A percentile compares a stretch with the other conserved stretches of the same genome.
Evolutionary conservation across 768 basidiomycete species (phyloP).

Genomic region (Mycena vulgaris): DNA sequence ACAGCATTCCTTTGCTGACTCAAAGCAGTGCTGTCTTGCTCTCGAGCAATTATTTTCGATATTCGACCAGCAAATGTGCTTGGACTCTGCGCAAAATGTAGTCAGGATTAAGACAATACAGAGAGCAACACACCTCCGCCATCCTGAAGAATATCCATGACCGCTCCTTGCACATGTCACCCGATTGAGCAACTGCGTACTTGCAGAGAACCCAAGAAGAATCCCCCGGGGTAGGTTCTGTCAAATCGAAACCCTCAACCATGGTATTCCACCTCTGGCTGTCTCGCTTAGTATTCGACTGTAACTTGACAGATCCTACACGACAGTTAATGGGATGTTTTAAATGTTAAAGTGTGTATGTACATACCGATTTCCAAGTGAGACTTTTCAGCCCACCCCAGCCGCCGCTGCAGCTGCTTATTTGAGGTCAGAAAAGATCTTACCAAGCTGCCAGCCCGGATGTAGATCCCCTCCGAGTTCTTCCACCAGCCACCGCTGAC

Average conservation of each 20-base stretch:
- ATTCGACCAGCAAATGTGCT: no score
- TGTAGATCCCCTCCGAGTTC: neutral
- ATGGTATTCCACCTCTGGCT: neutral
- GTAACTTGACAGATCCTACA: neutral
- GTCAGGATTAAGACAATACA: no score
- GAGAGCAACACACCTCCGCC: neutral
- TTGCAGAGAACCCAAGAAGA: slow-evolving; percentile 2
- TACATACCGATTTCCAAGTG: neutral
- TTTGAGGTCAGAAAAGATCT: slow-evolving; percentile 21
- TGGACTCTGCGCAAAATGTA: no score
- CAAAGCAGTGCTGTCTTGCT: neutral
- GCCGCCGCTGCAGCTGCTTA: slow-evolving; percentile 25
- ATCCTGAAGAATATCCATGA: slow-evolving; percentile 1
- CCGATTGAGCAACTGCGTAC: neutral
- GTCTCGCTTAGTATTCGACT: no score
- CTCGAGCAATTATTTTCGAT: no score
- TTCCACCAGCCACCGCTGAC: slow-evolving; percentile 25
- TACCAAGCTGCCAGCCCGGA: slow-evolving; percentile 5
- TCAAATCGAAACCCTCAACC: neutral
- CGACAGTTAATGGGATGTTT: no score
- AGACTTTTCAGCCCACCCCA: slow-evolving; percentile 29
- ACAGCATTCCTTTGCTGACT: neutral
- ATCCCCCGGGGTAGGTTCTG: neutral
- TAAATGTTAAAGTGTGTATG: no score
- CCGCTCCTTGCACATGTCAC: neutral